A percentile compares a stretch with the other conserved stretches of the same genome.
Evolutionary conservation across 345 rosid genomes (phyloP).

Genomic region (Melaleuca quinquenervia): DNA sequence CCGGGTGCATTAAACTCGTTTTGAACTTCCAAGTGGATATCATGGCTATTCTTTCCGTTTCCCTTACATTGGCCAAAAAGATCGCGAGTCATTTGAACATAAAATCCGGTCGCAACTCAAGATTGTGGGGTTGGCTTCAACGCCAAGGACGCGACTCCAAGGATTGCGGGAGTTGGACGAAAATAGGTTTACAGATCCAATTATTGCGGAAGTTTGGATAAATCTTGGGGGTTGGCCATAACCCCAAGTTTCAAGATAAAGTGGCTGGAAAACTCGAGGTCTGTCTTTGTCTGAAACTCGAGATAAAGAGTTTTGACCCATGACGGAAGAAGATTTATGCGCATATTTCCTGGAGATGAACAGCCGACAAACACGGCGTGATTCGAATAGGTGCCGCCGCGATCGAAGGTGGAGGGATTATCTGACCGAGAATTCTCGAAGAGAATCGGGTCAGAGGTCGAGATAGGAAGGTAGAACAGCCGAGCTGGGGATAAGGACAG

Average conservation of each 20-base stretch:
- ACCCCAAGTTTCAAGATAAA: background rate
- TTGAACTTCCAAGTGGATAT: background rate
- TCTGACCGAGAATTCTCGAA: background rate
- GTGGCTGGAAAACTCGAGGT: background rate
- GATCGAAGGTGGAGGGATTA: background rate
- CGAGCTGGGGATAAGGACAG: background rate
- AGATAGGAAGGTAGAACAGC: background rate
- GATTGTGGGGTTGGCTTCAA: background rate
- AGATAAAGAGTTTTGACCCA: background rate
- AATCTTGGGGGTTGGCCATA: background rate
- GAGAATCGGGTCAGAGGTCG: background rate
- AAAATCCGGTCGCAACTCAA: background rate
- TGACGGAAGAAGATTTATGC: background rate
- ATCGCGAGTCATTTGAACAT: background rate
- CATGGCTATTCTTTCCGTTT: background rate
- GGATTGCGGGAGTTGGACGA: no score
- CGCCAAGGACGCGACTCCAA: background rate
- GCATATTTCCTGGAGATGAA: background rate
- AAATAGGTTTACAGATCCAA: no score
- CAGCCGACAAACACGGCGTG: background rate
- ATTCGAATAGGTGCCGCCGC: background rate
- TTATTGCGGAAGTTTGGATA: no score
- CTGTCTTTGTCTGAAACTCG: background rate
- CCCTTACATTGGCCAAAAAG: background rate
- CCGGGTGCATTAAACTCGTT: background rate